Percentiles rank a stretch among this genome's conserved stretches.
Evolutionary conservation across 495 filamentous ascomycete genomes (phyloP).

Genomic region (Tuber calosporum): DNA sequence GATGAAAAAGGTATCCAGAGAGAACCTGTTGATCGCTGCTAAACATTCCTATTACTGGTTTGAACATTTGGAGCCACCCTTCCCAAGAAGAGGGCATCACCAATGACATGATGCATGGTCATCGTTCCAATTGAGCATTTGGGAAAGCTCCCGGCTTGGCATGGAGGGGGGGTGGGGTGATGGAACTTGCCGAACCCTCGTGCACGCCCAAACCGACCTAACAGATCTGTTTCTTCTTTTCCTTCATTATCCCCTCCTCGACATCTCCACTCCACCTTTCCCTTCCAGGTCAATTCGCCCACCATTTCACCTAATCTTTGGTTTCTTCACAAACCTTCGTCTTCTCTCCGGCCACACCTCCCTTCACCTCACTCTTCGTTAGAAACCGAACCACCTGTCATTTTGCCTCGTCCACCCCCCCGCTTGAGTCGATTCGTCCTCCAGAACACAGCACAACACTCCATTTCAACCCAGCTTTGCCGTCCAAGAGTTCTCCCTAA

Average conservation of each 20-base stretch:
- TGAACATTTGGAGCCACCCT: not conserved
- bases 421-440: not conserved
- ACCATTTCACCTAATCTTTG: not conserved
- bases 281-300: not conserved
- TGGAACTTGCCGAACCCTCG: conserved; percentile 1
- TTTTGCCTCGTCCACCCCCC: not conserved
- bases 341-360: not conserved
- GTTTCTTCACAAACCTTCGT: not conserved
- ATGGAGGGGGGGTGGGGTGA: not conserved
- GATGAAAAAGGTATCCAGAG: not conserved
- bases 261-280: not conserved
- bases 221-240: not conserved
- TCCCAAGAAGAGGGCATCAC: not conserved
- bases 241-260: not conserved
- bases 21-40: not conserved
- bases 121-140: not conserved
- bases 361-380: not conserved
- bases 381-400: not conserved
- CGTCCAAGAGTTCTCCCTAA: not conserved
- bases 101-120: not conserved
- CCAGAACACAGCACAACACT: not conserved
- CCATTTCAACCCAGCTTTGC: not conserved
- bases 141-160: not conserved
- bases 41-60: not conserved
- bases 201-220: not conserved